Evolutionary conservation across 805 yeast genomes (phyloP).

Genomic region (Zygoascus tannicola): DNA sequence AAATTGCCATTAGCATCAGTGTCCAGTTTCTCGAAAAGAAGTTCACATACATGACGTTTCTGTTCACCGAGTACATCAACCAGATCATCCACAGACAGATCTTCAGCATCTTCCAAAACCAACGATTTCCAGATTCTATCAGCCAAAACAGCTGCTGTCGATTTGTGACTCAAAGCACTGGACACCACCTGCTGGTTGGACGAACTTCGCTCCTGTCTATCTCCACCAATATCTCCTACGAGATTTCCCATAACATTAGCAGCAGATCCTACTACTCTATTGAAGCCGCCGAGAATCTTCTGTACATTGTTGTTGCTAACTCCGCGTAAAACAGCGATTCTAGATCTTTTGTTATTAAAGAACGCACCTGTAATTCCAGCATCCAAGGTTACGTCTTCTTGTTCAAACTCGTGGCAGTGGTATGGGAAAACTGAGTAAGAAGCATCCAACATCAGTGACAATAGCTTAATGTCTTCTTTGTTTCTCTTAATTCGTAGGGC

Average conservation of each 20-base stretch:
- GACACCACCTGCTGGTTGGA: conserved; percentile 22
- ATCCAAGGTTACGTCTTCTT: conserved; percentile 27
- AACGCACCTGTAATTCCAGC: conserved; percentile 16
- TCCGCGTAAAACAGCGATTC: background rate
- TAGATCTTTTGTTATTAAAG: conserved; percentile 10
- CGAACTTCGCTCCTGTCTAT: conserved; percentile 1
- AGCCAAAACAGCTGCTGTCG: conserved; percentile 26
- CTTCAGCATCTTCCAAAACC: conserved; percentile 30
- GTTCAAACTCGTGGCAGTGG: conserved; percentile 27
- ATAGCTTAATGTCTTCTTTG: conserved; percentile 25
- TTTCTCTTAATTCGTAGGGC: conserved; percentile 29
- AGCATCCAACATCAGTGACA: conserved; percentile 25
- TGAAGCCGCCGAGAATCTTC: conserved; percentile 20
- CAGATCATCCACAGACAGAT: conserved; percentile 27
- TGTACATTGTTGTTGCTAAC: conserved; percentile 27
- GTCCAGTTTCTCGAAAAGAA: conserved; percentile 29
- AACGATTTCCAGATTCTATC: conserved; percentile 34
- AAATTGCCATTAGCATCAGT: conserved; percentile 29
- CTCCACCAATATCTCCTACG: conserved; percentile 18
- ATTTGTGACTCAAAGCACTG: conserved; percentile 25
- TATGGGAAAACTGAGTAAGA: conserved; percentile 30
- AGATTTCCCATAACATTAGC: conserved; percentile 20
- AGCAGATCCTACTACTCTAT: conserved; percentile 23
- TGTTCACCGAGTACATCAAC: conserved; percentile 26
- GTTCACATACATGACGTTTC: conserved; percentile 24